Evolutionary conservation across 140 eudicot genomes (phyloP).

Genomic region (Ambrosia hybrid): DNA sequence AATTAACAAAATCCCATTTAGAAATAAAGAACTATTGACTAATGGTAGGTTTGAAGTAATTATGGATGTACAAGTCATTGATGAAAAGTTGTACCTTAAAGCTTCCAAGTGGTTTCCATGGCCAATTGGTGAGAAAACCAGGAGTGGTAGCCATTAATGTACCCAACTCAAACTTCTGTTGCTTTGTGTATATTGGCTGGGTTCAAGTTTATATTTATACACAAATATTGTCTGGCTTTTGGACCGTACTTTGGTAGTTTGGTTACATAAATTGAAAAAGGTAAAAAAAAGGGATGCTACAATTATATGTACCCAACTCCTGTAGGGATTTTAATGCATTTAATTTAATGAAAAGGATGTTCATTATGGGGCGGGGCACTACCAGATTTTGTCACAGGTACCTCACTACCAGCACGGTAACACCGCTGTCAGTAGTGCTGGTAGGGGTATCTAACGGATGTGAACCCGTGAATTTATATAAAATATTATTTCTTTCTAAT

Average conservation of each 20-base stretch:
- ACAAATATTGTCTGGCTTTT: neutral
- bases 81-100: constrained; percentile 28
- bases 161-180: neutral
- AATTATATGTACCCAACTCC: too few relatives aligned
- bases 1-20: neutral
- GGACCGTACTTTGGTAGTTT: neutral
- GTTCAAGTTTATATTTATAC: neutral
- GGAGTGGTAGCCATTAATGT: constrained; percentile 47
- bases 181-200: neutral
- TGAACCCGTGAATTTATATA: too few relatives aligned
- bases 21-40: neutral
- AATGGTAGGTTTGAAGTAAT: neutral
- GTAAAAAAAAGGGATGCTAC: neutral
- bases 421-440: too few relatives aligned
- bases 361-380: too few relatives aligned
- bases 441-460: too few relatives aligned
- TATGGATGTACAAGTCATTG: constrained; percentile 2
- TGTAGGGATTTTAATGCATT: too few relatives aligned
- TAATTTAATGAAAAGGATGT: too few relatives aligned
- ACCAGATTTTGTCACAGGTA: too few relatives aligned
- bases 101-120: constrained; percentile 53
- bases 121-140: constrained; percentile 51
- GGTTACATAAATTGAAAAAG: neutral
- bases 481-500: too few relatives aligned
- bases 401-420: too few relatives aligned